Evolutionary conservation across 768 basidiomycete genomes (phyloP).

Genomic region (Auriculariales sp.): DNA sequence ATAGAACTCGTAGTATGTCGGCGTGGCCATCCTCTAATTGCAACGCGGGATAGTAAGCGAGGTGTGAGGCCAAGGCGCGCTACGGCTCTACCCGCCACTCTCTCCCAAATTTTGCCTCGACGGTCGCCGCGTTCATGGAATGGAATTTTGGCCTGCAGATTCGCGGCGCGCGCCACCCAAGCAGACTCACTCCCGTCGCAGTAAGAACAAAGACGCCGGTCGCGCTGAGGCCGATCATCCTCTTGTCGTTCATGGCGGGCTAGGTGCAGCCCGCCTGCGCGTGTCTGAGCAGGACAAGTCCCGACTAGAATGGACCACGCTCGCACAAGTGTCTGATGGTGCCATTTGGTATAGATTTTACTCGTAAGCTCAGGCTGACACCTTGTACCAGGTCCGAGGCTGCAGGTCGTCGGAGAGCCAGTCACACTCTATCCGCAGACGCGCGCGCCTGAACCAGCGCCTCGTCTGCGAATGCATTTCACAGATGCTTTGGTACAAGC

Average conservation of each 20-base stretch:
- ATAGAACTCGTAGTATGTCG: slow-evolving; percentile 88
- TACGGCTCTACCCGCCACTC: no score
- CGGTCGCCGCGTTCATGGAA: slow-evolving; percentile 55
- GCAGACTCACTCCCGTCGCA: background rate
- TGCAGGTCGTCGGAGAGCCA: slow-evolving; percentile 13
- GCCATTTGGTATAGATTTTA: slow-evolving; percentile 4
- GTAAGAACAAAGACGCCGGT: background rate
- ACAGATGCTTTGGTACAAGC: slow-evolving; percentile 25
- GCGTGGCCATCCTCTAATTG: background rate
- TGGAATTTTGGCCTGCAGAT: slow-evolving; percentile 61
- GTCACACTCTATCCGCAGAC: slow-evolving; percentile 46
- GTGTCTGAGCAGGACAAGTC: slow-evolving; percentile 35
- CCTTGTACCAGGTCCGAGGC: slow-evolving; percentile 3
- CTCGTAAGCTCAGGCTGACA: slow-evolving; percentile 18
- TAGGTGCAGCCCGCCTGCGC: slow-evolving; percentile 41
- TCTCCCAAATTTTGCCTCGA: background rate
- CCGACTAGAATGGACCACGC: slow-evolving; percentile 14
- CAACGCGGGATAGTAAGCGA: no score
- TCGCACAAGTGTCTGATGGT: slow-evolving; percentile 2
- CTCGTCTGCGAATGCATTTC: slow-evolving; percentile 19
- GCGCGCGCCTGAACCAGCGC: slow-evolving; percentile 20
- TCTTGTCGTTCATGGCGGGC: slow-evolving; percentile 38
- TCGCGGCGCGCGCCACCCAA: slow-evolving; percentile 17
- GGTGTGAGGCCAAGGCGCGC: no score
- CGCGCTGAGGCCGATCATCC: slow-evolving; percentile 29